Evolutionary conservation across 2,329 filamentous ascomycete genomes (phyloP), one percentile per base, ranked within the genome.

Genomic region (Fusarium newnesense): DNA sequence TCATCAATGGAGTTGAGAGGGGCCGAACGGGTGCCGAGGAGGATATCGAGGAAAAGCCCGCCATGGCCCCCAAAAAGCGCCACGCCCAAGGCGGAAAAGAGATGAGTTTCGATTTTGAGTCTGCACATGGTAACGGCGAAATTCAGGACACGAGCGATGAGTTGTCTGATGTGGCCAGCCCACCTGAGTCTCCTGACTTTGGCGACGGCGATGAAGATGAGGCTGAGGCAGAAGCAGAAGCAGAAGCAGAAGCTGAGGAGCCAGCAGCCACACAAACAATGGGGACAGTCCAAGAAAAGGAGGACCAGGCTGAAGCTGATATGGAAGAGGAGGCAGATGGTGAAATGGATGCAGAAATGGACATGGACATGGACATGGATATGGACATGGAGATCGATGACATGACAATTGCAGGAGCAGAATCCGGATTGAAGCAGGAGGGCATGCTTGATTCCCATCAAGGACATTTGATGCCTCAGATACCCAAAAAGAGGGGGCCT

Each of bases 81-180:
- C 86, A 87, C 75, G 86, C 86, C 13, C 85, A 88, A 59, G 88
- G 88, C 39, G 89, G 89, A 62, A 92, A 92, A 78, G 87, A 91
- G 72, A 94, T 94, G 90, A 93, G 91, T 79, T 91, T 93, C 70
- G 90, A 92, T 62, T 94, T 94, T 75, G 90, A 92, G 77, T 88
- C 89, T 77, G 87, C 88, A 1, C 86, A 89, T 67, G 88, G 88
- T 44, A 85, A 87, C 64, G 89, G 86, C 39, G 86, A 89, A 44
- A 84, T 87, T 46, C 85, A 85, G 49, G 88, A 89, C 67, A 89
- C 87, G 5, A 90, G 88, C 69, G 87, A 88, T 60, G 85, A 87
- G 46, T 74, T 86, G 15, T 87, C 86, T 1, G 84, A 85, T 24
- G 80, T 85, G 15, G 78, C 81, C 62, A 84, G 84, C 64, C 79